phyloP scores from a whole-genome alignment of 352 stramenopile species.

The Phytopythium litorale region DNA sequence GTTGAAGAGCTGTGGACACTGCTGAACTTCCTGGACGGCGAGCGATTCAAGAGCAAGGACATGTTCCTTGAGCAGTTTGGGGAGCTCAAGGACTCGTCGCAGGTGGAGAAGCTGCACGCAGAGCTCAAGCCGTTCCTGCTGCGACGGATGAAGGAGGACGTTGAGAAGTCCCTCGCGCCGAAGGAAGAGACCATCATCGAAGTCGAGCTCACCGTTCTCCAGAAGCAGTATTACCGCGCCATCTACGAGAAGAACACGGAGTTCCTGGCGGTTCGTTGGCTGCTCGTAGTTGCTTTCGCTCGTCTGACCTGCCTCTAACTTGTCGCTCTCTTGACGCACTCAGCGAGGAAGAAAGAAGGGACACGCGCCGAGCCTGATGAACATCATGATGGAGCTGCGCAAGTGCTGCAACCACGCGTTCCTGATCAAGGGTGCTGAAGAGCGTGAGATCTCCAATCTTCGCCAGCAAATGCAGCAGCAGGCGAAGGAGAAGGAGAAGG shows the following conservation, averaged over 20 bases:
- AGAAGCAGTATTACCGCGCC: conserved; percentile 90
- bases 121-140: conserved; percentile 86
- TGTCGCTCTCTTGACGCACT: background rate
- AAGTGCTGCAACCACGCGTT: conserved; percentile 96
- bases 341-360: conserved; percentile 61
- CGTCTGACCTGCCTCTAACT: background rate
- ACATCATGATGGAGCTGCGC: conserved; percentile 92
- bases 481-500: background rate
- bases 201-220: conserved; percentile 88
- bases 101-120: conserved; percentile 84
- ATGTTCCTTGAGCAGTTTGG: conserved; percentile 94
- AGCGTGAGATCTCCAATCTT: conserved; percentile 65
- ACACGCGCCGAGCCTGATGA: conserved; percentile 85
- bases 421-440: conserved; percentile 88
- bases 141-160: conserved; percentile 88
- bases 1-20: conserved; percentile 96
- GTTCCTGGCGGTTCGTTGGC: conserved; percentile 60
- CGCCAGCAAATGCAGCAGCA: conserved; percentile 43
- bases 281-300: background rate
- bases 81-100: conserved; percentile 88
- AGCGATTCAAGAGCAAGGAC: conserved; percentile 93
- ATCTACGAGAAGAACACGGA: conserved; percentile 94
- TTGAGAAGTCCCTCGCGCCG: conserved; percentile 84
- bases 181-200: conserved; percentile 91
- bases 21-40: conserved; percentile 96